Conservation (phyloP, 495 filamentous ascomycete genomes). For the Aspergillus ostianus region DNA sequence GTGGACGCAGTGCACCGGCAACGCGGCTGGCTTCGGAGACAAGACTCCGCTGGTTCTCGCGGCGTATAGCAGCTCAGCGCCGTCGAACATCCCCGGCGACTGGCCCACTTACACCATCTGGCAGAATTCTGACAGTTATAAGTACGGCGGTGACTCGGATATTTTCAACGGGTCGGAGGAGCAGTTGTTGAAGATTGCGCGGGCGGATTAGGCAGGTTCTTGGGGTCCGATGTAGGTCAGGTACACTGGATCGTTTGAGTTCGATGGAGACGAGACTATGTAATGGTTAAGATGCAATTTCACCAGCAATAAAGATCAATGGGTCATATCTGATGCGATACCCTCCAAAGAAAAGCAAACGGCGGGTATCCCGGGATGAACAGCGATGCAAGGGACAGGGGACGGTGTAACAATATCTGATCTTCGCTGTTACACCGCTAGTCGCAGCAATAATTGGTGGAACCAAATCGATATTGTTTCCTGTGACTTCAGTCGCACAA, state of each 20-base stretch:
- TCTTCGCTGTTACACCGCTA: background rate
- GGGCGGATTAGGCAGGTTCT: conserved; percentile 8
- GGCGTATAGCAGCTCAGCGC: conserved; percentile 35
- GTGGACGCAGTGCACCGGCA: conserved; percentile 58
- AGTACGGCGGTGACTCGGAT: conserved; percentile 52
- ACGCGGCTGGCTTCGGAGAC: conserved; percentile 42
- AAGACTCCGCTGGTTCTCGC: conserved; percentile 55
- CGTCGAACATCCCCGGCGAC: conserved; percentile 51
- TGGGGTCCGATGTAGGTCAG: background rate
- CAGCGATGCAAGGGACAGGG: background rate
- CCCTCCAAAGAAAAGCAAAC: too few relatives aligned
- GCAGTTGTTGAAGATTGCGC: conserved; percentile 30
- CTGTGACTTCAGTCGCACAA: background rate
- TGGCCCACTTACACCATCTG: conserved; percentile 58
- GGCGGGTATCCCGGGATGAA: background rate
- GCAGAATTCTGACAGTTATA: conserved; percentile 47
- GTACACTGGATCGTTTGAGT: too few relatives aligned
- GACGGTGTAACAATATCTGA: background rate
- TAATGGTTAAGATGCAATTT: too few relatives aligned
- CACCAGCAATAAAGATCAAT: too few relatives aligned
- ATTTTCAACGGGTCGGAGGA: conserved; percentile 46
- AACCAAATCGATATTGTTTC: too few relatives aligned
- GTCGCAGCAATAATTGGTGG: background rate
- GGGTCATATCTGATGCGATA: too few relatives aligned
- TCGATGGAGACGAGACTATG: background rate